Evolutionary conservation across 164 flowering plant species (phyloP).

Genomic region (Vitis rupestris): DNA sequence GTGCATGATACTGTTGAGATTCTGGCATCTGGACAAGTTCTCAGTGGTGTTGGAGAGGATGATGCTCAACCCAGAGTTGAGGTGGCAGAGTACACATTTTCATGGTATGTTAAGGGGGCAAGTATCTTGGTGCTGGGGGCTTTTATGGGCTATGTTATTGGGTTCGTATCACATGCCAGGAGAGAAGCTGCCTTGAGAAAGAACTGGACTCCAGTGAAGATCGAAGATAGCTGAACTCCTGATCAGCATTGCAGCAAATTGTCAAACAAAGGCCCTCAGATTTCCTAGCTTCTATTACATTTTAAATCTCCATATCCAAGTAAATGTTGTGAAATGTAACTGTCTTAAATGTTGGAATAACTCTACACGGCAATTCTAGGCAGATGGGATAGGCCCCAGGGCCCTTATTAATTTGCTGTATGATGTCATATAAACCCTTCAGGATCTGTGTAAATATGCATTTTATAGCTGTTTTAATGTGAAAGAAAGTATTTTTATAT

Average conservation of each 20-base stretch:
- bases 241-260: not conserved
- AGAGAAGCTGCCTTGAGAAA: slow-evolving; percentile 24
- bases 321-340: no score
- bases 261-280: not conserved
- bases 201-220: slow-evolving; percentile 71
- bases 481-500: no score
- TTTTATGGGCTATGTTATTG: slow-evolving; percentile 65
- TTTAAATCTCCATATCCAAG: no score
- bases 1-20: slow-evolving; percentile 84
- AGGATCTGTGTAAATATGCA: no score
- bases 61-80: slow-evolving; percentile 3
- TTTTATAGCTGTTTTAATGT: no score
- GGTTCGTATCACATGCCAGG: slow-evolving; percentile 57
- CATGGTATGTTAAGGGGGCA: slow-evolving; percentile 54
- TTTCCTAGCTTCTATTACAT: no score
- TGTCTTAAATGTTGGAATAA: no score
- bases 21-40: slow-evolving; percentile 54
- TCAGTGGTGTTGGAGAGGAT: slow-evolving; percentile 21
- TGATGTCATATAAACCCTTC: not conserved
- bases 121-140: slow-evolving; percentile 66
- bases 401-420: not conserved
- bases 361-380: not conserved
- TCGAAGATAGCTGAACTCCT: slow-evolving; percentile 30
- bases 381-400: no score
- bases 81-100: slow-evolving; percentile 23